Conservation (phyloP, 2,329 filamentous ascomycete species). For the Fusarium sororula region DNA sequence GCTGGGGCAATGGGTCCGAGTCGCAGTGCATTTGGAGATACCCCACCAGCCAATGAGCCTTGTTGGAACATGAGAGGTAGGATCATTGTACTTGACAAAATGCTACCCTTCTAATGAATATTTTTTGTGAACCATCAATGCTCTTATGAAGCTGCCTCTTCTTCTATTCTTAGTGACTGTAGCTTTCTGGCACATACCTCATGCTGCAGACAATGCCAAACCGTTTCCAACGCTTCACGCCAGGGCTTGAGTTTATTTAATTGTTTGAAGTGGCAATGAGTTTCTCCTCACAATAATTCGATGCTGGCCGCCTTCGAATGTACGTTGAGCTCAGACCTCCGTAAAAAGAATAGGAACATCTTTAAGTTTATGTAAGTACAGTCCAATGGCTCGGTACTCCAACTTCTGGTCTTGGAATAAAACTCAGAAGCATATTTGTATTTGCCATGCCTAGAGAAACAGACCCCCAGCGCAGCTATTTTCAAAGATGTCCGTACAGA, state of each 20-base stretch:
- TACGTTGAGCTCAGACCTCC: too few species aligned
- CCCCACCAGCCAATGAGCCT: constrained; percentile 8
- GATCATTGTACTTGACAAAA: neutral
- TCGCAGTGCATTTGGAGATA: neutral
- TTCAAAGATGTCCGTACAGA: neutral
- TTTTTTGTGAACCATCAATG: neutral
- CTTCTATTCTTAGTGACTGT: neutral
- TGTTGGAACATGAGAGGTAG: neutral
- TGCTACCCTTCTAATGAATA: neutral
- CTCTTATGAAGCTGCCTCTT: neutral
- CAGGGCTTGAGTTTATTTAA: neutral
- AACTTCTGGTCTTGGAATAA: neutral
- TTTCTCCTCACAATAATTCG: neutral
- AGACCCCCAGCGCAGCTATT: neutral
- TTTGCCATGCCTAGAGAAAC: neutral
- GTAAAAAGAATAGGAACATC: too few species aligned
- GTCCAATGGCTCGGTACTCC: too few species aligned
- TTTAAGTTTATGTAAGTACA: neutral
- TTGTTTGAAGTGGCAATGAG: neutral
- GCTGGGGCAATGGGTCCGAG: constrained; percentile 24
- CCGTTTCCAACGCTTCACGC: neutral
- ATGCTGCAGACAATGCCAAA: neutral
- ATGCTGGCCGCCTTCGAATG: neutral
- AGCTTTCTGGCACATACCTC: neutral
- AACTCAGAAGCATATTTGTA: neutral